Base-by-base conservation (phyloP, 768 basidiomycete genomes). In the Suillus subaureus region DNA sequence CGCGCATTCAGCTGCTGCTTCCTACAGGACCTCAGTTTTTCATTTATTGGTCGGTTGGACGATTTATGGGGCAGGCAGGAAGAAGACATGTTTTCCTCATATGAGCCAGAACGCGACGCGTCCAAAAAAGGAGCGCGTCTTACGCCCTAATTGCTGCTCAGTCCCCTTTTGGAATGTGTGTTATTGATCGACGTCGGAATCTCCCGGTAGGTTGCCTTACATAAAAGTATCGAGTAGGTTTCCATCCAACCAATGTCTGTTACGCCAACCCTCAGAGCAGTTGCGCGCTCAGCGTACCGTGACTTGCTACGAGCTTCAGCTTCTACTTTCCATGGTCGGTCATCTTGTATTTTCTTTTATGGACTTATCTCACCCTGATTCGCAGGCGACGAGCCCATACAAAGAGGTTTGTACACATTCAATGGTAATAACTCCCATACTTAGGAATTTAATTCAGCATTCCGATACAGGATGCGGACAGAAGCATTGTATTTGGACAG, bases 211-310 rank as follows among this genome's bases (percentile, higher is more conserved):
- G 40, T 43, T 58, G 12, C 33, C 37, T 65, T 63, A 35, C 9
- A 35, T 35, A 26, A 47, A 67, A 69, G 68, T 67, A 56, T 58
- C 61, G 23, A 60, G 13, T 31, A 26, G 26, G 31, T 5, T 58
- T 31, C 2, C 16, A 54, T 9, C 28, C 16, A 28, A 52, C 51
- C 31, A 52, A 54, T 89, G 88, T 78, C 87, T 40, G 79, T 89
- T 61, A 75, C 88, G n/a, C 78, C 82, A 3, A 74, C 79, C 18
- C 82, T 93, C 47, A 83, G 79, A 71, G 87, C 89, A 39, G 83
- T 86, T 12, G 90, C 89, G 23, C 86, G 92, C 56, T 83, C 92
- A 39, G 90, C 90, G 18, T 95, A 95, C 71, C 85, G 93, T 40
- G 80, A 85, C 70, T 78, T 93, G 5, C 86, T 88, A 68, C 83